phyloP scores from a whole-genome alignment of 108 stramenopile genomes.

The Cyclotella sp. region DNA sequence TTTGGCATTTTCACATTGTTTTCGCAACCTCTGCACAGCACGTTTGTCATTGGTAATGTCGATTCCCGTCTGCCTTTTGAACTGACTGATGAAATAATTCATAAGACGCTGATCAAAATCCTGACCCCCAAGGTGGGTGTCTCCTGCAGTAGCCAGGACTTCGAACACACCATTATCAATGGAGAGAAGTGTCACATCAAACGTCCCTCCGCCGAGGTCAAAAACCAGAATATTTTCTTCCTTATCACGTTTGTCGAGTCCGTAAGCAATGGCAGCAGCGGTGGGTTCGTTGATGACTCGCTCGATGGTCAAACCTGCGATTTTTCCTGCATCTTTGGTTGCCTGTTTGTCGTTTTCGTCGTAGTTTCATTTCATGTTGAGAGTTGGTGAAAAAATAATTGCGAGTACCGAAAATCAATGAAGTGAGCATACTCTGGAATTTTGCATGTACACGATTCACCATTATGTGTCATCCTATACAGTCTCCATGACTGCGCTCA shows the following conservation, averaged over 20 bases:
- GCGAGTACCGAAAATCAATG: too few species aligned
- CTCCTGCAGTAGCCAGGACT: conserved; percentile 89
- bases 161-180: conserved; percentile 96
- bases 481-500: too few species aligned
- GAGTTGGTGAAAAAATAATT: too few species aligned
- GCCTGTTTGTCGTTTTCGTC: conserved; percentile 42
- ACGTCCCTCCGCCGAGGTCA: conserved; percentile 98
- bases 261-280: conserved; percentile 98
- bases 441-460: too few species aligned
- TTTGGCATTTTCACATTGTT: conserved; percentile 90
- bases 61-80: conserved; percentile 76
- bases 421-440: too few species aligned
- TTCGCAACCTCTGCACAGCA: conserved; percentile 88
- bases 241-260: conserved; percentile 91
- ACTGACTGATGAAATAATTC: conserved; percentile 90
- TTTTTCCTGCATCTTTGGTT: conserved; percentile 95
- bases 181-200: conserved; percentile 95
- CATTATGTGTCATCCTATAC: too few species aligned
- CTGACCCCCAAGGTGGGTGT: conserved; percentile 91
- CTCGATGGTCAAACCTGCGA: conserved; percentile 92
- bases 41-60: conserved; percentile 87
- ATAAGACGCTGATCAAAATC: conserved; percentile 96
- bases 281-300: conserved; percentile 99
- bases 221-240: conserved; percentile 95
- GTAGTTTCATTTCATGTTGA: too few species aligned